These are phyloP conservation scores for Castanopsis chinensis DNA, from an alignment of 306 rosid species.

Conservation along the genomic window DNA sequence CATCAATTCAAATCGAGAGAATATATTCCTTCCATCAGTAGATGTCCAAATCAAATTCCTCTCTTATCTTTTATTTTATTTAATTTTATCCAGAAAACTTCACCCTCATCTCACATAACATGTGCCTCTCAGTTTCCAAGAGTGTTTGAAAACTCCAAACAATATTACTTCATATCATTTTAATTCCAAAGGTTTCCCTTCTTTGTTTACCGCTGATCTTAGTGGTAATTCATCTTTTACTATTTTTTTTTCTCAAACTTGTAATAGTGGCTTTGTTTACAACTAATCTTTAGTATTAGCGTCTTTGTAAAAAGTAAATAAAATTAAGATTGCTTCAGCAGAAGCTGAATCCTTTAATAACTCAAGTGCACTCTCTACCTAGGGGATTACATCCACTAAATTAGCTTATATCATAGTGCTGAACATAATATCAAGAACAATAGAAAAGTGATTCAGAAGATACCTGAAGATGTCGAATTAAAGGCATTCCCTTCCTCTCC, in stretches of 20 bases:
- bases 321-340: background rate
- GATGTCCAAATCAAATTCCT: background rate
- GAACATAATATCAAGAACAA: constrained; percentile 6
- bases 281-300: no score
- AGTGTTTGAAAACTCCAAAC: background rate
- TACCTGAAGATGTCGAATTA: constrained; percentile 94
- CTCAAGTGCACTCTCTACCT: background rate
- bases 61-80: background rate
- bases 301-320: background rate
- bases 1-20: background rate
- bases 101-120: background rate
- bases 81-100: background rate
- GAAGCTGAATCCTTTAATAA: background rate
- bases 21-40: background rate
- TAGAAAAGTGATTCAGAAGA: constrained; percentile 9
- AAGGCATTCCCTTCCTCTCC: constrained; percentile 76
- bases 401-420: background rate
- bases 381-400: background rate
- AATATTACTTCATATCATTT: background rate
- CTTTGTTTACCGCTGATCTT: background rate
- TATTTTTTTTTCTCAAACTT: background rate
- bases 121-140: background rate
- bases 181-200: background rate
- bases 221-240: background rate
- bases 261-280: background rate